Conservation (phyloP, 2,329 filamentous ascomycete species). For the Alternaria sp. region DNA sequence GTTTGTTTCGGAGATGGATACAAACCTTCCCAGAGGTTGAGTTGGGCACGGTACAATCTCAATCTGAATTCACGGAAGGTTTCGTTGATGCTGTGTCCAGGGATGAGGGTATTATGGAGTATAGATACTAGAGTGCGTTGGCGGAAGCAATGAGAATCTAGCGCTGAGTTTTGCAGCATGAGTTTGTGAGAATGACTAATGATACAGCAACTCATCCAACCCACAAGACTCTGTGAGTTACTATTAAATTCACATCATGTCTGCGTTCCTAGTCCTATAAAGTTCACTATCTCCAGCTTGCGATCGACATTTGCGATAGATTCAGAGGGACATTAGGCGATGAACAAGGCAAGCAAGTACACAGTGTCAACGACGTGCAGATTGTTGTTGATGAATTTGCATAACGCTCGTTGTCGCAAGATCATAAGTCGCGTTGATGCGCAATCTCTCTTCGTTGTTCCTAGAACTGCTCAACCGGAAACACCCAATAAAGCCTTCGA, state of each 20-base stretch:
- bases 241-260: rapidly evolving
- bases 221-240: neutral
- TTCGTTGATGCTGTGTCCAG: neutral
- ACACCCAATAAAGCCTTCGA: neutral
- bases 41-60: neutral
- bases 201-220: neutral
- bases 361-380: neutral
- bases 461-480: neutral
- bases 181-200: neutral
- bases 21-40: slow-evolving; percentile 18
- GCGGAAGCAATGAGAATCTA: neutral
- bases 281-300: neutral
- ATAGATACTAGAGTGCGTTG: neutral
- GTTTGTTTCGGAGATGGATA: slow-evolving; percentile 17
- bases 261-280: neutral
- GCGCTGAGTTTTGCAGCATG: neutral
- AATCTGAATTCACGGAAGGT: neutral
- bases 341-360: neutral
- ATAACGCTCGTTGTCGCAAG: neutral
- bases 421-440: neutral
- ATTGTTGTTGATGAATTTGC: neutral
- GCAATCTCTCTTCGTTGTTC: neutral
- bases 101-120: neutral
- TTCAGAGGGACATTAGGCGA: neutral
- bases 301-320: neutral